Conservation (phyloP, 345 rosid genomes). For the Microthlaspi erraticum region DNA sequence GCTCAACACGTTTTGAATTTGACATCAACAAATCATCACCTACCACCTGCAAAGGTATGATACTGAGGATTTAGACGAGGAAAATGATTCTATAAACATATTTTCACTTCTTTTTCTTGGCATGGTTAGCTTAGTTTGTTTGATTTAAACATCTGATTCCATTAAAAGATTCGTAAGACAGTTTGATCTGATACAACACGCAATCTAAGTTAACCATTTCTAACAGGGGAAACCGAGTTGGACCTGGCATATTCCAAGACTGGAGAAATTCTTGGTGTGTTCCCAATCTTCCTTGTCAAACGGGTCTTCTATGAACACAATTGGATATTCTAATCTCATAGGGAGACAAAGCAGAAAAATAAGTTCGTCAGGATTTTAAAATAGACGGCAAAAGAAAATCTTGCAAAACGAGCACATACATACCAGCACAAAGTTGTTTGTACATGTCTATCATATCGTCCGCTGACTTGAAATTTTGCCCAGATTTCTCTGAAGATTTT, state of each 20-base stretch:
- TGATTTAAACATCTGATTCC: not conserved
- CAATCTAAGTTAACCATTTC: conserved; percentile 7
- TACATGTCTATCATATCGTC: conserved; percentile 96
- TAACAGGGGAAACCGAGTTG: conserved; percentile 33
- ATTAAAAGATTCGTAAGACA: conserved; percentile 2
- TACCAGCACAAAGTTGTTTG: conserved; percentile 85
- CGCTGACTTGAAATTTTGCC: conserved; percentile 88
- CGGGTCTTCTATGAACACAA: conserved; percentile 93
- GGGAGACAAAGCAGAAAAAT: conserved; percentile 32
- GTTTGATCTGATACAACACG: conserved; percentile 18
- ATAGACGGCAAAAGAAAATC: conserved; percentile 1
- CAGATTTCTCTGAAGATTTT: conserved; percentile 71
- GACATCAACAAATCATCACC: conserved; percentile 91
- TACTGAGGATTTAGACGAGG: conserved; percentile 20
- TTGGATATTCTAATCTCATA: conserved; percentile 68
- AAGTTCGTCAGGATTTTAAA: conserved; percentile 26
- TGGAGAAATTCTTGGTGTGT: conserved; percentile 67
- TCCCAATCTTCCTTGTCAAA: conserved; percentile 99
- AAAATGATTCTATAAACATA: not conserved
- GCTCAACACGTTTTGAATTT: conserved; percentile 80
- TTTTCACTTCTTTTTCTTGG: not conserved
- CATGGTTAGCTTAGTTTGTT: conserved; percentile 7
- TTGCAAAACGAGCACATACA: conserved; percentile 25
- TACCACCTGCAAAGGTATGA: conserved; percentile 67
- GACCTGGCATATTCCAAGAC: conserved; percentile 97